Evolutionary conservation across 2,329 filamentous ascomycete genomes (phyloP).

Genomic region (Colletotrichum brevisporum): DNA sequence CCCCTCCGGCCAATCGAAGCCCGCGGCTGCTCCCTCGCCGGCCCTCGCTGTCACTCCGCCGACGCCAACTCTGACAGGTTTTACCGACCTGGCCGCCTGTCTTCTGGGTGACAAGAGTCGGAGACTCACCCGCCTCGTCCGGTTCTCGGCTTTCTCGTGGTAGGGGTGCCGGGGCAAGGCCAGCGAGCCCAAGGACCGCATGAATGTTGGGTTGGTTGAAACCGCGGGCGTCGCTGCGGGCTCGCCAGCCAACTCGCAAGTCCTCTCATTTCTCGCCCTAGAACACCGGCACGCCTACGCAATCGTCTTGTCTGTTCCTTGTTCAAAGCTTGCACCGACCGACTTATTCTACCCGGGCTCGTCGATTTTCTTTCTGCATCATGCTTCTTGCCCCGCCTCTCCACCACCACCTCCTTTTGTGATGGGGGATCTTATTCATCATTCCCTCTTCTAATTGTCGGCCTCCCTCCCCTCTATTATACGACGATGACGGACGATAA

Average conservation of each 20-base stretch:
- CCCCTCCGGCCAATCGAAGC: slow-evolving; percentile 18
- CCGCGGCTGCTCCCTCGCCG: slow-evolving; percentile 17
- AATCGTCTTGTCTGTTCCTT: slow-evolving; percentile 26
- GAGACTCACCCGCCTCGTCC: slow-evolving; percentile 20
- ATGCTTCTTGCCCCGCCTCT: slow-evolving; percentile 11
- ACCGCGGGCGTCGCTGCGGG: slow-evolving; percentile 29
- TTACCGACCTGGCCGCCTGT: slow-evolving; percentile 12
- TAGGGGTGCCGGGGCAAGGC: slow-evolving; percentile 6
- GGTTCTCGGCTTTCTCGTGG: slow-evolving; percentile 32
- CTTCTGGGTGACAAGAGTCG: slow-evolving; percentile 5
- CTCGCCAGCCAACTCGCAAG: slow-evolving; percentile 22
- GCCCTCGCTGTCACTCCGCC: slow-evolving; percentile 27
- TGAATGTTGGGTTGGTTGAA: slow-evolving; percentile 31
- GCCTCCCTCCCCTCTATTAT: too few species aligned
- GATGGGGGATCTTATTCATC: too few species aligned
- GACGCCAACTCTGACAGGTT: slow-evolving; percentile 21
- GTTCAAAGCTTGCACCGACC: slow-evolving; percentile 18
- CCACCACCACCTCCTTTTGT: neutral
- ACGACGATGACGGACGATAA: too few species aligned
- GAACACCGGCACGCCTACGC: slow-evolving; percentile 16
- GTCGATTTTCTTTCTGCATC: slow-evolving; percentile 18
- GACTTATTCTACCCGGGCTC: slow-evolving; percentile 19
- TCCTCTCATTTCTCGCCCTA: slow-evolving; percentile 22
- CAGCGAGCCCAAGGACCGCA: slow-evolving; percentile 18
- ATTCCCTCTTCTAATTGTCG: too few species aligned